Percentiles rank a stretch among this genome's conserved stretches.
Conservation (phyloP, 345 rosid species). For the Cardamine occulta region DNA sequence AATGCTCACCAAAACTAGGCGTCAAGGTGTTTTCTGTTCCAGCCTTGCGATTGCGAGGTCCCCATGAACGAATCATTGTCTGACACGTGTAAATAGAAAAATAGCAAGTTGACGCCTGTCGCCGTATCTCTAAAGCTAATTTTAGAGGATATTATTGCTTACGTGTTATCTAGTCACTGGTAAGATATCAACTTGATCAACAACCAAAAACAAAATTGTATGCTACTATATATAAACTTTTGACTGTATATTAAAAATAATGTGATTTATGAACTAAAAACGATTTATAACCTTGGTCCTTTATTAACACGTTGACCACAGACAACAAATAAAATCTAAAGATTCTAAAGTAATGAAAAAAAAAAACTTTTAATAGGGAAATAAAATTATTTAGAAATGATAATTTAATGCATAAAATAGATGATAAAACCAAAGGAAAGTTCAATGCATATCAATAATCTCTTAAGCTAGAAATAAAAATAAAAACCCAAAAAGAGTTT, state of each 20-base stretch:
- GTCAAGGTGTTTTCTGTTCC: background rate
- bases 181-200: background rate
- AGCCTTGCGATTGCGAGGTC: background rate
- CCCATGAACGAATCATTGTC: conserved; percentile 9
- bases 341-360: background rate
- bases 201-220: background rate
- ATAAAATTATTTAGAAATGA: background rate
- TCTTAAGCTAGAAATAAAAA: background rate
- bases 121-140: background rate
- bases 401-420: too few relatives aligned
- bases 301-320: background rate
- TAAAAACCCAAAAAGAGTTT: background rate
- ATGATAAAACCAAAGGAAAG: background rate
- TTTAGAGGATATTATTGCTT: conserved; percentile 26
- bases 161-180: conserved; percentile 24
- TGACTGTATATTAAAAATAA: background rate
- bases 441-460: background rate
- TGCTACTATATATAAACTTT: background rate
- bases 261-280: background rate
- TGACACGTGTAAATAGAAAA: conserved; percentile 12
- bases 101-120: conserved; percentile 20
- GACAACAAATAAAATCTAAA: background rate
- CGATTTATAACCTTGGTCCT: background rate
- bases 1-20: background rate
- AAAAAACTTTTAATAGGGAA: background rate